Percentiles rank a stretch among this genome's conserved stretches.
phyloP scores from a whole-genome alignment of 2,329 filamentous ascomycete genomes.

The Amauroascus niger region DNA sequence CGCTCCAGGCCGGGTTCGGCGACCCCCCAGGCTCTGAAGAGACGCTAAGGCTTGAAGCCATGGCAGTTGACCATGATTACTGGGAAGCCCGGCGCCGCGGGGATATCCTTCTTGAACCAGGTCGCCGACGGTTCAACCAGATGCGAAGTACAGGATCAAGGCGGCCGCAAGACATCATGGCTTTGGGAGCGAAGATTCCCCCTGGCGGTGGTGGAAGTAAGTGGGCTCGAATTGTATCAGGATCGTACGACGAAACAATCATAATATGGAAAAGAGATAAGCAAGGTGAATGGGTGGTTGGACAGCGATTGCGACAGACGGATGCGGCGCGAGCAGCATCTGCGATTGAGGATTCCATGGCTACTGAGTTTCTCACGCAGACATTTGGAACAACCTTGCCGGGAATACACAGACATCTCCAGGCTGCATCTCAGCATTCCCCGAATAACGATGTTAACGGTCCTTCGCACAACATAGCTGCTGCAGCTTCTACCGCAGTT shows the following conservation, averaged over 20 bases:
- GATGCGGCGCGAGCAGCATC: slow-evolving; percentile 38
- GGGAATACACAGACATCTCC: not conserved
- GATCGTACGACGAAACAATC: slow-evolving; percentile 90
- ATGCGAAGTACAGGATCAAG: slow-evolving; percentile 61
- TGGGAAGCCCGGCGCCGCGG: slow-evolving; percentile 49
- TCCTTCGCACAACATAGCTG: not conserved
- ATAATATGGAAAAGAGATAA: slow-evolving; percentile 87
- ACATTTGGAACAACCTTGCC: not conserved
- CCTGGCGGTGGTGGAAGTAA: slow-evolving; percentile 81
- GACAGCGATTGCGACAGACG: slow-evolving; percentile 61
- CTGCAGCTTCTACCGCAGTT: not conserved
- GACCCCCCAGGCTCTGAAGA: slow-evolving; percentile 72
- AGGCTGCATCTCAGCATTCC: not conserved
- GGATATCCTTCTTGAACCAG: slow-evolving; percentile 36
- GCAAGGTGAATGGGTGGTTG: slow-evolving; percentile 73
- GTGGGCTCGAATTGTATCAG: slow-evolving; percentile 91
- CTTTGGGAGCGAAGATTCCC: slow-evolving; percentile 75
- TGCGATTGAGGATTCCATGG: slow-evolving; percentile 12
- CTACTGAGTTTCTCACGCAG: slow-evolving; percentile 6
- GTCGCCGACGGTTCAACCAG: slow-evolving; percentile 43
- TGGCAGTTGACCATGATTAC: slow-evolving; percentile 62
- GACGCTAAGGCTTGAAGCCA: slow-evolving; percentile 64
- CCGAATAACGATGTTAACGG: not conserved
- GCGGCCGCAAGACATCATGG: slow-evolving; percentile 60
- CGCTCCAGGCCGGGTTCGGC: slow-evolving; percentile 88